A percentile compares a stretch with the other conserved stretches of the same genome.
Conservation (phyloP, 305 asterid species). For the Solanum hybrid region DNA sequence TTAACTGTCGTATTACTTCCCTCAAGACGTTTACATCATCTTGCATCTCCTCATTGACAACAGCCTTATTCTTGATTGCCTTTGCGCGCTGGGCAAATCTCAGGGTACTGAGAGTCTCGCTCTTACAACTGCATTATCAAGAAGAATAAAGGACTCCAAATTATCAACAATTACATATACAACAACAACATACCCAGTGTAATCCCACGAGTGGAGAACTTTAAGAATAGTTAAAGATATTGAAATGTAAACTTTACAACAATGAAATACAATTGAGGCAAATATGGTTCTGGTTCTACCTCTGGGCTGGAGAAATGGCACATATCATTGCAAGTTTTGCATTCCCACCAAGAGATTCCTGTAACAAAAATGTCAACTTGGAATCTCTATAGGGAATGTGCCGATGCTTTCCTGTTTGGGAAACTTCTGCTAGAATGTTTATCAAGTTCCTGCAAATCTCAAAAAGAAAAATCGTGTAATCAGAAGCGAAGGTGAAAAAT, state of each 20-base stretch:
- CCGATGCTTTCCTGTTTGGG: slow-evolving; percentile 94
- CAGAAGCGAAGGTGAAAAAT: slow-evolving; percentile 4
- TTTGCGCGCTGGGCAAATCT: slow-evolving; percentile 99
- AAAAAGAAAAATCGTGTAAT: slow-evolving; percentile 7
- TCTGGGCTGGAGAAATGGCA: slow-evolving; percentile 85
- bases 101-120: slow-evolving; percentile 84
- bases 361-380: slow-evolving; percentile 87
- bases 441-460: slow-evolving; percentile 68
- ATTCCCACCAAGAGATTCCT: slow-evolving; percentile 97
- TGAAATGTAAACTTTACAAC: background rate
- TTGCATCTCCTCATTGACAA: slow-evolving; percentile 87
- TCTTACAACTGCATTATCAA: slow-evolving; percentile 61
- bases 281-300: slow-evolving; percentile 32
- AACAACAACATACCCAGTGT: background rate
- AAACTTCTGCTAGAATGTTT: slow-evolving; percentile 91
- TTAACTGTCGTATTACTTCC: slow-evolving; percentile 76
- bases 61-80: slow-evolving; percentile 93
- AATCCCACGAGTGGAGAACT: background rate
- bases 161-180: background rate
- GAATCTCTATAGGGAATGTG: slow-evolving; percentile 99
- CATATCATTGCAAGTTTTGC: slow-evolving; percentile 98
- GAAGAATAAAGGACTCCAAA: background rate
- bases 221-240: background rate
- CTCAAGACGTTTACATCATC: slow-evolving; percentile 82
- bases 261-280: background rate